These are phyloP conservation scores for Eucalyptus cladocalyx DNA, from an alignment of 345 rosid genomes.

Conservation along the genomic window DNA sequence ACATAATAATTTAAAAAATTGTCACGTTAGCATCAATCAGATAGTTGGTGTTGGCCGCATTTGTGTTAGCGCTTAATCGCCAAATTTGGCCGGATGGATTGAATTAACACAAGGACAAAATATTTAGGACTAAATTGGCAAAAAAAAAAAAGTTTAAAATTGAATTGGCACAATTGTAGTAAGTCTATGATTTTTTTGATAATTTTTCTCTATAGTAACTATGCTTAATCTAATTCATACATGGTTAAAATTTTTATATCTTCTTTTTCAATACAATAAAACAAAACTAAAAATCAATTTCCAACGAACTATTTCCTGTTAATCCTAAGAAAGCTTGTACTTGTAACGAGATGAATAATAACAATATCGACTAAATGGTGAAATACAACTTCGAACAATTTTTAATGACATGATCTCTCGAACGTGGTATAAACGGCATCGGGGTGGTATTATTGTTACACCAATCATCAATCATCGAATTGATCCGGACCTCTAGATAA, in stretches of 20 bases:
- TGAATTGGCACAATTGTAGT: no score
- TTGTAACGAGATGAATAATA: background rate
- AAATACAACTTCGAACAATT: background rate
- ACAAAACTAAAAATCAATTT: background rate
- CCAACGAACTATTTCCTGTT: background rate
- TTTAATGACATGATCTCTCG: background rate
- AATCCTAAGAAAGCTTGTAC: background rate
- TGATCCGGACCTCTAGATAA: background rate
- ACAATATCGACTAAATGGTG: background rate
- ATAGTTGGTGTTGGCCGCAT: accelerated
- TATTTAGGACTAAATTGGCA: no score
- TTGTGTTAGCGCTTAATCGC: accelerated
- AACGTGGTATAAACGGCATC: background rate
- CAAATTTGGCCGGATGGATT: no score
- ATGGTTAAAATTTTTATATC: background rate
- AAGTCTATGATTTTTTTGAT: no score
- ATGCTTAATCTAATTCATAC: background rate
- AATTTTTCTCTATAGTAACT: background rate
- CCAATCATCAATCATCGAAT: background rate
- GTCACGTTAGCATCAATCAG: accelerated
- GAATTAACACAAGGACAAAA: no score
- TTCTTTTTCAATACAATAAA: background rate
- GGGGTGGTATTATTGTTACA: background rate
- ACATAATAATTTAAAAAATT: no score
- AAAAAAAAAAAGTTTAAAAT: no score